Evolutionary conservation across 2,329 filamentous ascomycete genomes (phyloP), one percentile per base, ranked within the genome.

Genomic region (Arthrobotrys megalospora): DNA sequence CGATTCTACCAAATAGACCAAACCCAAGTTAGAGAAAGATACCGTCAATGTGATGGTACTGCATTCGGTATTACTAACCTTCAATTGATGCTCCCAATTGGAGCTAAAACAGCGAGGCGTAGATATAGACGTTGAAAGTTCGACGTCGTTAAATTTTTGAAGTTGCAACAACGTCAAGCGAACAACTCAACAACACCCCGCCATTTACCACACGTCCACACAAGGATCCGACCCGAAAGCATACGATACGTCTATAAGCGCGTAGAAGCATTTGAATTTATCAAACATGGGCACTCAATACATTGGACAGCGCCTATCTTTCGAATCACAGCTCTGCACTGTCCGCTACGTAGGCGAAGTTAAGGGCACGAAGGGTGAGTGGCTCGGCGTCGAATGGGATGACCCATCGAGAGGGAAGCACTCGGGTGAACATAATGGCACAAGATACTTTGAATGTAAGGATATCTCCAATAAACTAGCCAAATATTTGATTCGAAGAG

Each of bases 321-420:
- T 92, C 82, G 90, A 92, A 80, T 90, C 90, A 36, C 89, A 90
- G 19, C 85, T 92, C 48, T 97, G 94, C 85, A 98, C 95, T 0
- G 88, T 98, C 73, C 91, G 93, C 79, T 98, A 94, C 83, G 85
- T 92, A 79, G 96, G 96, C 52, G 84, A 88, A 38, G 91, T 98
- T 6, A 87, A 89, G 63, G 92, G 92, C 81, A 94, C 93, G 7
- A 87, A 89, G 50, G 93, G 93, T 60, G 87, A 88, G 80, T 98
- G 95, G 94, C 88, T 98, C 38, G 96, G 96, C 55, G 93, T 98
- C 58, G 96, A 99, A 88, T 99, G 96, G 96, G 95, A 98, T 85
- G 93, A 97, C 84, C 86, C 90, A 71, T 88, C 87, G 43, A 89
- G 94, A 82, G 96, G 96, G 79, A 98, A 97, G 86, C 94, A 99